Base-by-base conservation (phyloP, 1,284 basidiomycete genomes). In the Golubevia sp. region DNA sequence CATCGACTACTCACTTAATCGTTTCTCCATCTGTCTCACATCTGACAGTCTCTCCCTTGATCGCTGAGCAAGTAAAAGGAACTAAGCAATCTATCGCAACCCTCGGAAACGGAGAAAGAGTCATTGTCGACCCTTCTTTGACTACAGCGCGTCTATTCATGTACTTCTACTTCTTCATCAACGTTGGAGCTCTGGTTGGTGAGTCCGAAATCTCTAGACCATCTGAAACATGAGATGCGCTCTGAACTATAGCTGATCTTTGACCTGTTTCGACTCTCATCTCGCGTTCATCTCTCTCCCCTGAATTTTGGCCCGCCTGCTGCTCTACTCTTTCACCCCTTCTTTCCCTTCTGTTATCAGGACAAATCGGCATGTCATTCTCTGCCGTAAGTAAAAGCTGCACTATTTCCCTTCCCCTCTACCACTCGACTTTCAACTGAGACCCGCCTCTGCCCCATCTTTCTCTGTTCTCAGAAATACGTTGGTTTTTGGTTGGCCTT, bases 71-170 rank as follows among this genome's bases (percentile, higher is more conserved):
- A 58, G n/a, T n/a, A n/a, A 70, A 68, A 20, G 64, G 67, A 8
- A 72, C 72, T 7, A 71, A 76, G 56, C 70, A 73, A 50, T 70
- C 71, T 23, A 74, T 83, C 18, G 62, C 67, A 55, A 62, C 56
- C 6, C 87, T 87, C 1, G 87, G 86, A 66, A 85, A 80, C 21
- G 92, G 92, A 53, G 90, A 93, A 82, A 86, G 89, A 38, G 91
- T 94, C 59, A 90, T 94, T 66, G 88, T 94, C 44, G 92, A 94
- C 80, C 93, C 93, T 0, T 81, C 86, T 0, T 74, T 91, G 74
- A 94, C 93, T 1, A 86, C 89, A 2, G 86, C 89, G 11, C 59
- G 71, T 6, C 64, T 73, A 25, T 87, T 89, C 59, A 88, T 91
- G 50, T 92, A 91, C 82, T n/a, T n/a, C n/a, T n/a, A n/a, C n/a